Percentiles rank a stretch among this genome's conserved stretches.
Conservation (phyloP, 1,284 basidiomycete genomes). For the Takashimella tepidaria region DNA sequence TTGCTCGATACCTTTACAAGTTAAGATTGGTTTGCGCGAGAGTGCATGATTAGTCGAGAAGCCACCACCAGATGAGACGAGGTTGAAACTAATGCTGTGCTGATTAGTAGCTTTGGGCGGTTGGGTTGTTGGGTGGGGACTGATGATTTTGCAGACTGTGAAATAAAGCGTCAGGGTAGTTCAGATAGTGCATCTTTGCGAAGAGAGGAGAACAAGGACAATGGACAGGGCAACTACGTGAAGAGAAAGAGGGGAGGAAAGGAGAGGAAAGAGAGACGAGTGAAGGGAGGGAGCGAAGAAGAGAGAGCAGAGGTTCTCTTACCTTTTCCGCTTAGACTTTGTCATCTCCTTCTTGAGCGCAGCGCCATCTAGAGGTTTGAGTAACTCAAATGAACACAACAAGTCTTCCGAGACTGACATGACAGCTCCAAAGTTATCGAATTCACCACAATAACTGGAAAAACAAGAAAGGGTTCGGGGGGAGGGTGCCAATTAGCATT, state of each 20-base stretch:
- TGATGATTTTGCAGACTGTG: conserved; percentile 48
- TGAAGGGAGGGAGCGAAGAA: background rate
- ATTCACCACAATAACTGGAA: conserved; percentile 46
- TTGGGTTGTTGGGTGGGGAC: conserved; percentile 48
- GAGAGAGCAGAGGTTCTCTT: conserved; percentile 8
- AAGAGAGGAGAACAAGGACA: too few species aligned
- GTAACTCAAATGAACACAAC: conserved; percentile 92
- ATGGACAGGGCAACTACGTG: background rate
- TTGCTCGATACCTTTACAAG: background rate
- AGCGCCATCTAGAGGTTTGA: conserved; percentile 92
- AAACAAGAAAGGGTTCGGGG: conserved; percentile 5
- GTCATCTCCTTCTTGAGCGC: conserved; percentile 98
- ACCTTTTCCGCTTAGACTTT: conserved; percentile 96
- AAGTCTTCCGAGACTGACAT: conserved; percentile 93
- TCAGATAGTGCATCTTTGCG: too few species aligned
- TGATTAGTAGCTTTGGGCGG: conserved; percentile 43
- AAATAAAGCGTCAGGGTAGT: conserved; percentile 1
- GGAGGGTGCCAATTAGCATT: too few species aligned
- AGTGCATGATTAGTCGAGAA: too few species aligned
- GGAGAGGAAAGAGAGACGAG: background rate
- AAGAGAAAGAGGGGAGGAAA: background rate
- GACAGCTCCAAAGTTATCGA: conserved; percentile 88
- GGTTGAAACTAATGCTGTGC: background rate
- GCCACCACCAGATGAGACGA: background rate
- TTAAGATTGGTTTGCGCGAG: background rate